Base-by-base conservation (phyloP, 1,284 basidiomycete species). In the Cryptococcus depauperatus region DNA sequence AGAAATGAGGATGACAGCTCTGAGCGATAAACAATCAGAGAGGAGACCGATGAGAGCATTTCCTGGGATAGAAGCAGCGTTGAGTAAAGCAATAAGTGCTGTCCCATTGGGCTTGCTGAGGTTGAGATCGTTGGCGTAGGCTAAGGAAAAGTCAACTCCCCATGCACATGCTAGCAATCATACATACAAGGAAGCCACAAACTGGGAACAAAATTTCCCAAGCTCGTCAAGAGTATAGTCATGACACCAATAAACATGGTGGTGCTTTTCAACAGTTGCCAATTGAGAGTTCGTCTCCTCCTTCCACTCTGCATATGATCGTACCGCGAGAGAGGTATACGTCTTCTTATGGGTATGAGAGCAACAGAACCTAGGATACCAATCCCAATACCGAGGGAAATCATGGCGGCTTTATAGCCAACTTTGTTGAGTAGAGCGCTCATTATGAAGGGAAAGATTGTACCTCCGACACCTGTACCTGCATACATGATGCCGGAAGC, bases 351-450 rank as follows among this genome's bases (percentile, higher is more conserved):
- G 25, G 65, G 62, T 5, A 61, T 35, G 13, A 72, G 53, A 11
- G 62, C 57, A 14, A 58, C 34, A n/a, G 44, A 43, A 23, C 62
- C 64, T 4, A 69, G 37, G 2, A 61, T 19, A 11, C 41, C 47
- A 38, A 62, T 67, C 1, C 53, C 62, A n/a, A 66, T n/a, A 2
- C 62, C 67, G 8, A 71, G 43, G 13, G 57, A 46, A 26, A 67
- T 59, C 61, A 71, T 68, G 1, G 66, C 62, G 7, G 61, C 57
- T 40, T 65, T 66, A 57, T 70, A 70, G 14, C 69, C 68, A 44
- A 69, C 66, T 16, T 44, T 29, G 5, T 35, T 28, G 18, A 72
- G 55, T 2, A 71, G 56, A 10, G 54, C 58, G 33, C 53, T 45
- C 32, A 67, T 59, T 33, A 72, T 44, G 44, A 69, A 63, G 1